Evolutionary conservation across 2,329 filamentous ascomycete species (phyloP).

Genomic region (Pseudocercospora fuligena): DNA sequence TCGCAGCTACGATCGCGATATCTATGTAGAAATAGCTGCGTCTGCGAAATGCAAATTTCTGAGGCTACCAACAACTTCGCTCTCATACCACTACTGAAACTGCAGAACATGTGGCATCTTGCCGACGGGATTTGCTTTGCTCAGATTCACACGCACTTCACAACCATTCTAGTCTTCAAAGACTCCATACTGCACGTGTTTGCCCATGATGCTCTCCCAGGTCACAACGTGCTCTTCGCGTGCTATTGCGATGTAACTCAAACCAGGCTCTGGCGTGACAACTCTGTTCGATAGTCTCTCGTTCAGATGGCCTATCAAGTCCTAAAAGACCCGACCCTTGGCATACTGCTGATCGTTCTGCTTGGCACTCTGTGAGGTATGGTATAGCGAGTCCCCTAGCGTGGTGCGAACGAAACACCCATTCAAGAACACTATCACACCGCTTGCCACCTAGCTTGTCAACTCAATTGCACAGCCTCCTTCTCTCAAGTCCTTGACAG

Average conservation of each 20-base stretch:
- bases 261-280: not conserved
- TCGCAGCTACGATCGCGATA: not conserved
- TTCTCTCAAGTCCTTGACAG: no score
- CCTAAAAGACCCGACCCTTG: not conserved
- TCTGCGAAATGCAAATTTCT: not conserved
- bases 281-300: not conserved
- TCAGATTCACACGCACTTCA: not conserved
- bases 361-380: not conserved
- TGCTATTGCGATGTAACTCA: conserved; percentile 1
- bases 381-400: not conserved
- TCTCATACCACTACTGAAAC: not conserved
- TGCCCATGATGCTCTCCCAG: not conserved
- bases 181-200: not conserved
- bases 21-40: not conserved
- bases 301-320: no score
- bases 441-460: not conserved
- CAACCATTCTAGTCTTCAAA: not conserved
- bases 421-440: not conserved
- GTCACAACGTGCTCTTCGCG: conserved; percentile 4
- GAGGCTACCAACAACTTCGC: not conserved
- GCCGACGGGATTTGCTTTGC: not conserved
- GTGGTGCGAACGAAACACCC: no score
- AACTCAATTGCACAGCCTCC: not conserved
- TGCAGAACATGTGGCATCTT: not conserved
- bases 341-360: not conserved